These are phyloP conservation scores for Rhododendron henanense DNA, from an alignment of 148 eudicot genomes.

Conservation along the genomic window DNA sequence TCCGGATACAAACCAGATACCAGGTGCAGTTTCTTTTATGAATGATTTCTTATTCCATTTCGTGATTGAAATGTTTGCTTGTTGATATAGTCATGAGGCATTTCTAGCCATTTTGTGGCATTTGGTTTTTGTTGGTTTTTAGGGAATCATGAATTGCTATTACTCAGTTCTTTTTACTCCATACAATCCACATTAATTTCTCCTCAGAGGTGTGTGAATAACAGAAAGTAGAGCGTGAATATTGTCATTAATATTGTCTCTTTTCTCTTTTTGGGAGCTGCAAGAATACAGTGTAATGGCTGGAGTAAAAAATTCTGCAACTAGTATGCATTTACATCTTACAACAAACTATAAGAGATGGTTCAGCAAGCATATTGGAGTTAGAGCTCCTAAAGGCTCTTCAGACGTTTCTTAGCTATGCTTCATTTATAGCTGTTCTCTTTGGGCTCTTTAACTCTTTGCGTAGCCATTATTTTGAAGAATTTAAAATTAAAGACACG, in stretches of 20 bases:
- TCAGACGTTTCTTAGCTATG: too few relatives aligned
- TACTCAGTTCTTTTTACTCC: not conserved
- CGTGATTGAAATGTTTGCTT: not conserved
- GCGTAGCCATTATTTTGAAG: too few relatives aligned
- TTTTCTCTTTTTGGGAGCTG: not conserved
- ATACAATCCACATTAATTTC: not conserved
- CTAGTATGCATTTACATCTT: too few relatives aligned
- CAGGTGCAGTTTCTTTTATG: constrained; percentile 43
- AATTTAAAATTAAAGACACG: too few relatives aligned
- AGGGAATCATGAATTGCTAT: not conserved
- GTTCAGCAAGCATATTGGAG: too few relatives aligned
- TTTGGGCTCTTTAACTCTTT: too few relatives aligned
- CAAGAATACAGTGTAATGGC: too few relatives aligned
- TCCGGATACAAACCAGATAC: constrained; percentile 94
- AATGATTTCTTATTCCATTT: not conserved
- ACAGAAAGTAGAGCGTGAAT: not conserved
- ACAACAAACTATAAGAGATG: too few relatives aligned
- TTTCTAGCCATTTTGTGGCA: not conserved
- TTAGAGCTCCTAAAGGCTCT: too few relatives aligned
- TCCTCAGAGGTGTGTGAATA: not conserved
- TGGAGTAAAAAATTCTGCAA: too few relatives aligned
- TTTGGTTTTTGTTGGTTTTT: not conserved
- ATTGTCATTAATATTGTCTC: not conserved
- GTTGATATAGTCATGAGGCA: too few relatives aligned
- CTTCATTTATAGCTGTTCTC: too few relatives aligned